Evolutionary conservation across 306 rosid species (phyloP), one percentile per base, ranked within the genome.

Genomic region (Lupinus albus): DNA sequence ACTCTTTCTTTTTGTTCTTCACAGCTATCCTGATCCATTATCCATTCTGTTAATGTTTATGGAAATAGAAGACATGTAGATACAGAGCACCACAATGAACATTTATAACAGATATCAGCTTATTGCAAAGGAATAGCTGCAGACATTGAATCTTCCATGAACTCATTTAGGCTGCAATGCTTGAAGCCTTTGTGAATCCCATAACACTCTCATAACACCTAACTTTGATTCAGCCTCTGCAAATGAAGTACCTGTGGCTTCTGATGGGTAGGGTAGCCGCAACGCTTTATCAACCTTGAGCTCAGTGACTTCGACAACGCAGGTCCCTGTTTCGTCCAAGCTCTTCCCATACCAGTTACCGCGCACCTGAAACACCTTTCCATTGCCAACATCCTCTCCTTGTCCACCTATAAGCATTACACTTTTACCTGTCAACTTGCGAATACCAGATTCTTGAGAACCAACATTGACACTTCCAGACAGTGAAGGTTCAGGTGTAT

Each of bases 121-220:
- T 65, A 45, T 60, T 44, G 52, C 58, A 75, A 32, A 64, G 41
- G 62, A 64, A 53, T n/a, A 64, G 39, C 41, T 69, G 54, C 47
- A 54, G 60, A 47, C 35, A 55, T 18, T 6, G 68, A 71, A 64
- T 57, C 61, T 38, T 72, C 68, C n/a, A 67, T 17, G 11, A 83
- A 38, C 53, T 78, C 77, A 49, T 54, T 80, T 58, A 15, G 86
- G 69, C 75, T 71, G 78, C 78, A 78, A 25, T 7, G 30, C 52
- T 44, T 70, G 75, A 42, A 80, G 50, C 84, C 79, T 83, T 76
- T 67, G 85, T 2, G 79, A 70, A 84, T 84, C 89, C 97, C 97
- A 92, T 68, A 89, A 67, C 60, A 89, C 91, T 80, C 92, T 76
- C 90, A 85, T 85, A 41, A 85, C 82, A 58, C 96, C 96, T 1